A percentile compares a stretch with the other conserved stretches of the same genome.
phyloP scores from a whole-genome alignment of 352 stramenopile genomes.

The Globisporangium sylvaticum region DNA sequence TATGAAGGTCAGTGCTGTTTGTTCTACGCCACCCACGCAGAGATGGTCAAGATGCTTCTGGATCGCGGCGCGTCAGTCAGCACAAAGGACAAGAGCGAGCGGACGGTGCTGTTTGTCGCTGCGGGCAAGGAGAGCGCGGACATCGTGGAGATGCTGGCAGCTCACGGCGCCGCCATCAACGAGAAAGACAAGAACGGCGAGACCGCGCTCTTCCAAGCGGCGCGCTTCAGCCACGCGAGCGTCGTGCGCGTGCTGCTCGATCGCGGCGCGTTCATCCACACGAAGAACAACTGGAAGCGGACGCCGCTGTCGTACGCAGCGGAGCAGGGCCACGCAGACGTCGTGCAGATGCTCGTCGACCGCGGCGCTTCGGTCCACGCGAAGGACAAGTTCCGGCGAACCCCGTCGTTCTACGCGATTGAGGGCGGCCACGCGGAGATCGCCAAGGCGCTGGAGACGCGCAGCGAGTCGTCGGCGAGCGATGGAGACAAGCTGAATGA shows the following conservation, averaged over 20 bases:
- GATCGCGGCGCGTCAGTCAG: slow-evolving; percentile 1
- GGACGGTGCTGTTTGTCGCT: slow-evolving; percentile 14
- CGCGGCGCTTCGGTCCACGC: slow-evolving; percentile 13
- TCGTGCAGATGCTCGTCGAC: slow-evolving; percentile 13
- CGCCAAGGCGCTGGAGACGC: slow-evolving; percentile 8
- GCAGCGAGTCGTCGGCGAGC: slow-evolving; percentile 3
- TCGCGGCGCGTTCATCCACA: slow-evolving; percentile 11
- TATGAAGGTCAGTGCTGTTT: slow-evolving; percentile 13
- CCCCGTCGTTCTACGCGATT: slow-evolving; percentile 11
- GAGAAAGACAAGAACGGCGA: slow-evolving; percentile 14
- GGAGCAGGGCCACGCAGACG: slow-evolving; percentile 8
- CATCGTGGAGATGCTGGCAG: slow-evolving; percentile 6
- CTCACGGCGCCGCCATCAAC: slow-evolving; percentile 9
- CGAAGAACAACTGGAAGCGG: slow-evolving; percentile 8
- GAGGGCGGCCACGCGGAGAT: slow-evolving; percentile 10
- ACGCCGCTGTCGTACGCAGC: slow-evolving; percentile 14
- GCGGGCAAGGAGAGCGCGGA: slow-evolving; percentile 8
- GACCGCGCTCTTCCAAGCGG: slow-evolving; percentile 13
- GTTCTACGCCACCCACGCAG: slow-evolving; percentile 12
- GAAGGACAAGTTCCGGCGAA: slow-evolving; percentile 8
- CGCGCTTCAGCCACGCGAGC: slow-evolving; percentile 10
- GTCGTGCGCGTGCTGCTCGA: slow-evolving; percentile 7
- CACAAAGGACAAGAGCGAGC: slow-evolving; percentile 4
- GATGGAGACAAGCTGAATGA: background rate
- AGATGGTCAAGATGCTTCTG: slow-evolving; percentile 8